Conservation (phyloP, 2,329 filamentous ascomycete species). For the Nigrospora sphaerica region DNA sequence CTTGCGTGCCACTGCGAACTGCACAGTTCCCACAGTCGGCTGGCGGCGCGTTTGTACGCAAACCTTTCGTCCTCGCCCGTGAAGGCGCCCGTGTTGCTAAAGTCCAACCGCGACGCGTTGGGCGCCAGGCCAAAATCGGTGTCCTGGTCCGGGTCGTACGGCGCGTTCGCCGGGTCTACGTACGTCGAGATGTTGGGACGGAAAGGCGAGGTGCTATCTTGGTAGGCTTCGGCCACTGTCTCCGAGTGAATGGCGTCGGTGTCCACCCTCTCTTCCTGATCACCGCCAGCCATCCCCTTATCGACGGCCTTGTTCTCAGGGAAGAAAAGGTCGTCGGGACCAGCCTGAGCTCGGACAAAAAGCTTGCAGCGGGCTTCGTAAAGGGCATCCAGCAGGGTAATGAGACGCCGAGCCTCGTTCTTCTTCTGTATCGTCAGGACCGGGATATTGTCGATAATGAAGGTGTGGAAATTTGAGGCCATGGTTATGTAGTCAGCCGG, state of each 20-base stretch:
- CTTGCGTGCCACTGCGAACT: slow-evolving; percentile 64
- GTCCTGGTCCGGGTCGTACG: slow-evolving; percentile 50
- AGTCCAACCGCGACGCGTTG: slow-evolving; percentile 45
- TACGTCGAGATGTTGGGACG: slow-evolving; percentile 71
- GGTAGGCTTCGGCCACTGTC: slow-evolving; percentile 67
- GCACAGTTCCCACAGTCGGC: slow-evolving; percentile 78
- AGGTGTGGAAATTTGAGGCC: slow-evolving; percentile 71
- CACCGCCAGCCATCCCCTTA: slow-evolving; percentile 31
- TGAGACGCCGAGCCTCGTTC: slow-evolving; percentile 75
- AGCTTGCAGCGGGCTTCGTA: slow-evolving; percentile 79
- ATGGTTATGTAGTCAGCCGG: slow-evolving; percentile 80
- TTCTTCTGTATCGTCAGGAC: slow-evolving; percentile 61
- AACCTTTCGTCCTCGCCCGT: slow-evolving; percentile 79
- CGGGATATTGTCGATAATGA: slow-evolving; percentile 66
- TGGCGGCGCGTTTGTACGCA: slow-evolving; percentile 70
- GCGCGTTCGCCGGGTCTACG: slow-evolving; percentile 33
- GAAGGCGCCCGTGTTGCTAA: slow-evolving; percentile 59
- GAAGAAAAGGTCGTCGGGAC: slow-evolving; percentile 72
- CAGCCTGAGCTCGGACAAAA: slow-evolving; percentile 57
- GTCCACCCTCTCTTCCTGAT: slow-evolving; percentile 18
- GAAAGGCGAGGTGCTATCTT: slow-evolving; percentile 71
- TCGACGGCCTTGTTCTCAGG: slow-evolving; percentile 41
- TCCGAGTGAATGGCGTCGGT: slow-evolving; percentile 55
- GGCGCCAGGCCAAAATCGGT: slow-evolving; percentile 40
- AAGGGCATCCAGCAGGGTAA: slow-evolving; percentile 71